Percentiles rank a stretch among this genome's conserved stretches.
phyloP scores from a whole-genome alignment of 2,329 filamentous ascomycete genomes.

The Claviceps sp. region DNA sequence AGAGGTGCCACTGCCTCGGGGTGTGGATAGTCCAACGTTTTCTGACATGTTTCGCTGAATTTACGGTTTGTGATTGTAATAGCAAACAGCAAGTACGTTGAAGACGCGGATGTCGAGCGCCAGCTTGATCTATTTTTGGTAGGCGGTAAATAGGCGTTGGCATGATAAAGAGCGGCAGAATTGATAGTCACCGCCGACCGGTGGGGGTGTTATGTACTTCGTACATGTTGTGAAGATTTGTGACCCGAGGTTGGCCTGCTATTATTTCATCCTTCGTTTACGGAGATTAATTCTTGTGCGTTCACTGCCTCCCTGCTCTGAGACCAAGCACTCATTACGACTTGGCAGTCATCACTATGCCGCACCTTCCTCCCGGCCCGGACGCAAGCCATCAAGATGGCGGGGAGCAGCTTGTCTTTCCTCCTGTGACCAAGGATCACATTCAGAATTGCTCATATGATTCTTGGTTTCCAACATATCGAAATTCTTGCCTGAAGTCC shows the following conservation, averaged over 20 bases:
- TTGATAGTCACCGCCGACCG: slow-evolving; percentile 10
- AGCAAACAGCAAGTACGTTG: background rate
- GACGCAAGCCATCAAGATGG: slow-evolving; percentile 8
- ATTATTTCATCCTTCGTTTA: background rate
- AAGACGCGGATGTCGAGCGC: background rate
- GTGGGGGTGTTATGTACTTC: slow-evolving; percentile 1
- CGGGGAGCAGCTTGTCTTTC: slow-evolving; percentile 47
- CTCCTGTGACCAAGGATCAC: slow-evolving; percentile 71
- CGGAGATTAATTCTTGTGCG: background rate
- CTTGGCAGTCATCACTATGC: slow-evolving; percentile 15
- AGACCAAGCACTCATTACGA: background rate
- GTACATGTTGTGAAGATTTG: background rate
- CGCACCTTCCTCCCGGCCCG: slow-evolving; percentile 17
- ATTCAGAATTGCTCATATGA: slow-evolving; percentile 93
- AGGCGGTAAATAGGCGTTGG: slow-evolving; percentile 11
- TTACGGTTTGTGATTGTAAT: background rate
- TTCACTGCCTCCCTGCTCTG: background rate
- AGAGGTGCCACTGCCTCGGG: slow-evolving; percentile 87
- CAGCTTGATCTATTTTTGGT: background rate
- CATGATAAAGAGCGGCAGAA: slow-evolving; percentile 14
- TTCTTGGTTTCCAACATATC: slow-evolving; percentile 78
- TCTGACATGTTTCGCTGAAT: slow-evolving; percentile 56
- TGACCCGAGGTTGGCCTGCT: background rate
- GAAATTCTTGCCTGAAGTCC: slow-evolving; percentile 70
- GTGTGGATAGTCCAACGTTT: slow-evolving; percentile 91